Percentiles rank a stretch among this genome's conserved stretches.
phyloP scores from a whole-genome alignment of 1,139 yeast genomes.

The Yamadazyma songkhlaensis region DNA sequence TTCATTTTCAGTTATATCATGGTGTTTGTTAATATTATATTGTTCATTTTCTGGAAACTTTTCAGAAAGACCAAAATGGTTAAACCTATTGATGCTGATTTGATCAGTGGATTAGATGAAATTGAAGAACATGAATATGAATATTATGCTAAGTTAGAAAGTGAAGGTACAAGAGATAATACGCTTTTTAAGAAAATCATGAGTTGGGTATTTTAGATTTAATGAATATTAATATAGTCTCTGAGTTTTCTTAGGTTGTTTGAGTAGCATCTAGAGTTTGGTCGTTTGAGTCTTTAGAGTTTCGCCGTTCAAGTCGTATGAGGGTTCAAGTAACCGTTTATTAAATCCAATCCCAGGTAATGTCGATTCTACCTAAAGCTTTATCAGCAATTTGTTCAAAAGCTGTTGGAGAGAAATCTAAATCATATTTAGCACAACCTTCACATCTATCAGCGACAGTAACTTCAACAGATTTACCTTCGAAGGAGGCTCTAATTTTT shows the following conservation, averaged over 20 bases:
- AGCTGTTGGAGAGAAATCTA: slow-evolving; percentile 47
- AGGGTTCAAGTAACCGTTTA: background rate
- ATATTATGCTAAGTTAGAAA: slow-evolving; percentile 27
- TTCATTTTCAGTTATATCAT: slow-evolving; percentile 44
- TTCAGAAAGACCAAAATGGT: slow-evolving; percentile 26
- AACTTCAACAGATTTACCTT: slow-evolving; percentile 42
- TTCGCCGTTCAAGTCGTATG: too few species aligned
- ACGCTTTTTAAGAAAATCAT: slow-evolving; percentile 5
- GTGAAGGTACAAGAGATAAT: slow-evolving; percentile 11
- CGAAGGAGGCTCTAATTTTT: slow-evolving; percentile 36
- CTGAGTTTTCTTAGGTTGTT: too few species aligned
- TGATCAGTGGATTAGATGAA: slow-evolving; percentile 36
- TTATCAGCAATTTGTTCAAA: slow-evolving; percentile 36
- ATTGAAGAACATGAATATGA: slow-evolving; percentile 45
- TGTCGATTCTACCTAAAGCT: slow-evolving; percentile 40
- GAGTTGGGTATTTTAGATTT: slow-evolving; percentile 13
- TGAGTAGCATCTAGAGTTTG: too few species aligned
- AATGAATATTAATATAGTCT: too few species aligned
- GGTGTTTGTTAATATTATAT: slow-evolving; percentile 27
- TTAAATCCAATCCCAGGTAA: slow-evolving; percentile 34
- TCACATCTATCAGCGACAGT: slow-evolving; percentile 43
- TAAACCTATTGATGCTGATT: slow-evolving; percentile 32
- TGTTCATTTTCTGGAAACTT: slow-evolving; percentile 31
- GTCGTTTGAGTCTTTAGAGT: too few species aligned
- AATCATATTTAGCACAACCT: slow-evolving; percentile 36